phyloP scores from a whole-genome alignment of 345 rosid genomes.

The Noccaea bulbosa region DNA sequence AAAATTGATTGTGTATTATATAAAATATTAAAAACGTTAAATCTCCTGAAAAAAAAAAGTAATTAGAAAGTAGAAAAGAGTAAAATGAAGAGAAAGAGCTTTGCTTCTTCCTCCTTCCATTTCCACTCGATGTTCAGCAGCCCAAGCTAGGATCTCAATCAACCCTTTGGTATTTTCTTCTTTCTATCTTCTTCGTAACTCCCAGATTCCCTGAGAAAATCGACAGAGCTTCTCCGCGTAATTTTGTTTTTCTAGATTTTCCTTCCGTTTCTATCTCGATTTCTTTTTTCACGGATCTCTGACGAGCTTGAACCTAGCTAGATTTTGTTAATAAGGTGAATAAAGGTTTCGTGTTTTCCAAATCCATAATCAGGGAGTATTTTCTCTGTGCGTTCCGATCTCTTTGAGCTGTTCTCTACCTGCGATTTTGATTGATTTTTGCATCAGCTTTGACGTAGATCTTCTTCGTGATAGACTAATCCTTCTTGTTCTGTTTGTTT shows the following conservation, averaged over 20 bases:
- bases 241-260: neutral
- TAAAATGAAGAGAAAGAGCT: conserved; percentile 25
- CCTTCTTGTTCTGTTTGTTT: neutral
- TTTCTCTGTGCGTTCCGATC: conserved; percentile 10
- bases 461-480: conserved; percentile 1
- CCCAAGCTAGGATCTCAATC: conserved; percentile 32
- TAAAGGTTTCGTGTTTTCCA: conserved; percentile 1
- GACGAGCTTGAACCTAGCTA: neutral
- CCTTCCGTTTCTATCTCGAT: neutral
- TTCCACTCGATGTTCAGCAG: conserved; percentile 27
- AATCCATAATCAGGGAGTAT: neutral
- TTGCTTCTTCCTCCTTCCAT: conserved; percentile 35
- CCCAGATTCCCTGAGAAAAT: neutral
- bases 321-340: neutral
- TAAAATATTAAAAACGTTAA: too few relatives aligned
- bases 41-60: neutral
- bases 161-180: conserved; percentile 12
- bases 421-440: neutral
- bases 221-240: neutral
- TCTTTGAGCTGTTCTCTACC: neutral
- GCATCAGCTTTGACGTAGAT: conserved; percentile 7
- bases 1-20: too few relatives aligned
- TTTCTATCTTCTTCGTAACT: neutral
- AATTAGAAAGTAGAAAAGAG: conserved; percentile 19
- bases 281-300: conserved; percentile 11